A percentile compares a stretch with the other conserved stretches of the same genome.
phyloP scores from a whole-genome alignment of 140 eudicot species.

The Stevia rebaudiana region DNA sequence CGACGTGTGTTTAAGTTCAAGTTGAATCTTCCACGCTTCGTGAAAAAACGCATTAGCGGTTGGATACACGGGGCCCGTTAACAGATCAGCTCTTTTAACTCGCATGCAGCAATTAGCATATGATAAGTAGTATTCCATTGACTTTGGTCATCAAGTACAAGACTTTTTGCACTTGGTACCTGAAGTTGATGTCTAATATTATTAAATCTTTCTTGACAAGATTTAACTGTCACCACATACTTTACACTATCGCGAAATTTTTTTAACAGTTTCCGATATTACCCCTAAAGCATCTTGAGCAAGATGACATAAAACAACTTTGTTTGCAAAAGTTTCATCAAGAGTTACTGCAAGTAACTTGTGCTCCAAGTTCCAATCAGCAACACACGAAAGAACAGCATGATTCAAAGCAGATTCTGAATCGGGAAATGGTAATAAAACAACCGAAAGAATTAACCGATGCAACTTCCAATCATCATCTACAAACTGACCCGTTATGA shows the following conservation, averaged over 20 bases:
- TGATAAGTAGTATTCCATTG: conserved; percentile 81
- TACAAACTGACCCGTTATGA: conserved; percentile 70
- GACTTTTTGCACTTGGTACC: conserved; percentile 58
- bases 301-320: conserved; percentile 26
- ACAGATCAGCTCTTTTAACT: conserved; percentile 58
- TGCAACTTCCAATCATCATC: conserved; percentile 85
- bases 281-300: conserved; percentile 32
- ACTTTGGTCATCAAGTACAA: conserved; percentile 54
- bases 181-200: conserved; percentile 58
- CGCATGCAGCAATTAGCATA: conserved; percentile 73
- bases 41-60: conserved; percentile 56
- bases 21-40: conserved; percentile 55
- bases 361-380: conserved; percentile 44
- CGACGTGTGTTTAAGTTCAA: conserved; percentile 46
- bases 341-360: conserved; percentile 42
- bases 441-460: conserved; percentile 56
- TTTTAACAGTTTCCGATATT: conserved; percentile 26
- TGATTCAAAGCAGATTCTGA: conserved; percentile 42
- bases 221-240: conserved; percentile 44
- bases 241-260: conserved; percentile 50
- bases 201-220: conserved; percentile 40
- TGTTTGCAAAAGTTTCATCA: conserved; percentile 31
- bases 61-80: conserved; percentile 45
- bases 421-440: conserved; percentile 67
- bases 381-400: conserved; percentile 37